Base-by-base conservation (phyloP, 108 stramenopile genomes). In the Discostella stelligeroides region DNA sequence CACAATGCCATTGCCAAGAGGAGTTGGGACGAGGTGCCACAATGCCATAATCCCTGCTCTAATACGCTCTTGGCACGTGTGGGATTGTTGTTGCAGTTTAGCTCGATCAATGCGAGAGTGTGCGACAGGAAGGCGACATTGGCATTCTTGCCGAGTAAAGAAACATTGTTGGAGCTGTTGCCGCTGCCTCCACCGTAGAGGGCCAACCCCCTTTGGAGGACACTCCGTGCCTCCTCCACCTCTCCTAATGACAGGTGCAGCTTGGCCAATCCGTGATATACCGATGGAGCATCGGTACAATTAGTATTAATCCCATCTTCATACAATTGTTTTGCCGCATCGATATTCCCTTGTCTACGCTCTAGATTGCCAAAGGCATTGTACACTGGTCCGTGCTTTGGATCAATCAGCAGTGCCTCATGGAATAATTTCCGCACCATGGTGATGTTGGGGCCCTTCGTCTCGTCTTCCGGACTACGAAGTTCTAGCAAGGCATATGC, bases 221-320 rank as follows among this genome's bases (percentile, higher is more conserved):
- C 73, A 27, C 70, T 29, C 46, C 86, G 75, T 30, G 88, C 89
- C 38, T 51, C 40, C 37, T 88, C 89, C 7, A 86, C 72, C 63
- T 92, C 88, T 23, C 91, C 94, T 10, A 83, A 42, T n/a, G 85
- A 84, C 24, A 95, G 54, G 65, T 92, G 86, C 39, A 95, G 60
- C 59, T 84, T 91, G 1, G 83, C 95, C 60, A 88, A 81, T 3
- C 95, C 95, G 45, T 95, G 92, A 77, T 86, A 92, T 11, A 95
- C 73, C 13, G 90, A 91, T 7, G 85, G 88, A 23, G 81, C 70
- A 82, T 92, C 90, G 7, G 84, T 72, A 62, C 88, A 89, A 38
- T 90, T 80, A 6, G 86, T 87, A 18, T 69, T 70, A 24, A 90
- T 79, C 20, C 91, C 94, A 39, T 90, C 68, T 58, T 88, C 75